A percentile compares a stretch with the other conserved stretches of the same genome.
Conservation (phyloP, 2,329 filamentous ascomycete genomes). For the Pseudocercospora macadamiae region DNA sequence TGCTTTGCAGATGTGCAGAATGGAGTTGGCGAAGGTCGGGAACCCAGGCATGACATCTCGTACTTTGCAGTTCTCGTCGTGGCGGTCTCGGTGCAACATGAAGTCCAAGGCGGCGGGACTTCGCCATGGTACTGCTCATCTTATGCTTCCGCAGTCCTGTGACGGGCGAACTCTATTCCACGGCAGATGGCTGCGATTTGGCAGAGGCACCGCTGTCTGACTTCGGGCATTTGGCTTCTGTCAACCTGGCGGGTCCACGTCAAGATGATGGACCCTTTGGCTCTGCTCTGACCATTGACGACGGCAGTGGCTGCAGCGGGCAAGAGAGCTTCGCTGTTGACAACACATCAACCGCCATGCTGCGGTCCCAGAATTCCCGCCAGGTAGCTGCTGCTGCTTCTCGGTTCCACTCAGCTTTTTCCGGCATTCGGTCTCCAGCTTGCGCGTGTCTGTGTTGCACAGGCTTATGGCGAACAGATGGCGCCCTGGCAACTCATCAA, state of each 20-base stretch:
- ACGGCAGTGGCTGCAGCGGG: conserved; percentile 29
- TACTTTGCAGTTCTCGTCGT: conserved; percentile 24
- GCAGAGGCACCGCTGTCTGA: conserved; percentile 11
- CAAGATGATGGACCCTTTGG: conserved; percentile 17
- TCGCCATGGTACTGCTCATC: conserved; percentile 15
- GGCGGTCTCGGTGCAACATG: conserved; percentile 27
- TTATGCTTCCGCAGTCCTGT: conserved; percentile 10
- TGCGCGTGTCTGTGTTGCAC: conserved; percentile 24
- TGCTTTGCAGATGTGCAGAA: not conserved
- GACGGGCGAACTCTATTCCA: conserved; percentile 12
- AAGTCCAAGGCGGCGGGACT: conserved; percentile 7
- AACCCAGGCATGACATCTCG: conserved; percentile 10
- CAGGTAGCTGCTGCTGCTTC: conserved; percentile 15
- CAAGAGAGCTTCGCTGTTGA: conserved; percentile 26
- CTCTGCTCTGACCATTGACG: conserved; percentile 12
- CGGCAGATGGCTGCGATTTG: conserved; percentile 16
- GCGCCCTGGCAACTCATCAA: conserved; percentile 4
- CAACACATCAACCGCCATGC: conserved; percentile 32
- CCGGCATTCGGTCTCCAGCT: conserved; percentile 15
- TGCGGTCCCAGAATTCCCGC: conserved; percentile 19
- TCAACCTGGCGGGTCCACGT: conserved; percentile 12
- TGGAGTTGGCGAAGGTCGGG: not conserved
- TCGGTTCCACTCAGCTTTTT: conserved; percentile 28
- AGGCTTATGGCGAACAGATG: conserved; percentile 20
- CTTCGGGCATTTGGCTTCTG: conserved; percentile 11